These are phyloP conservation scores for Kodamaea kaohsiungensis DNA, from an alignment of 805 yeast species.

Conservation along the genomic window DNA sequence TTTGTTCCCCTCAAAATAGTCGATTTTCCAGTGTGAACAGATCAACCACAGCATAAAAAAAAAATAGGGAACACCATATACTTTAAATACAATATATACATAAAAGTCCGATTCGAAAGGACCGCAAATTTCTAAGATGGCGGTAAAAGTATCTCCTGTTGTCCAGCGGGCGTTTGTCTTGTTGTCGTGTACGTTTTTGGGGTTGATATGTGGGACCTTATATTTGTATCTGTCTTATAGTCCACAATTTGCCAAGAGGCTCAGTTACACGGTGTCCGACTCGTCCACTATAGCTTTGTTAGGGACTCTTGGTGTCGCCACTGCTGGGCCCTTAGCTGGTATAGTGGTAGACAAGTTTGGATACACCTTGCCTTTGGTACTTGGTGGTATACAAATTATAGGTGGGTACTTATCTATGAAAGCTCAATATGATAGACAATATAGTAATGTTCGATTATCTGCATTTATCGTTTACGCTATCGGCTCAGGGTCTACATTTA, in stretches of 20 bases:
- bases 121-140: neutral
- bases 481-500: conserved; percentile 71
- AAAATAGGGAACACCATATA: neutral
- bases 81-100: neutral
- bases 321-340: conserved; percentile 71
- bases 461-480: conserved; percentile 51
- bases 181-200: conserved; percentile 35
- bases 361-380: conserved; percentile 50
- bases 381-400: conserved; percentile 52
- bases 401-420: conserved; percentile 59
- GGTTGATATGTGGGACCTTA: conserved; percentile 69
- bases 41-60: conserved; percentile 1
- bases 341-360: conserved; percentile 62
- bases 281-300: conserved; percentile 64
- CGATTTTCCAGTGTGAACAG: neutral
- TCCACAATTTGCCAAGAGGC: conserved; percentile 66
- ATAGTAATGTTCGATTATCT: conserved; percentile 42
- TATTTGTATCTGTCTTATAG: conserved; percentile 77
- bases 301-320: conserved; percentile 66
- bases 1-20: neutral
- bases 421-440: conserved; percentile 45
- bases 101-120: neutral
- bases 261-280: conserved; percentile 61
- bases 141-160: conserved; percentile 13
- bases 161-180: conserved; percentile 22